Base-by-base conservation (phyloP, 352 stramenopile species). In the Globisporangium alternatum region DNA sequence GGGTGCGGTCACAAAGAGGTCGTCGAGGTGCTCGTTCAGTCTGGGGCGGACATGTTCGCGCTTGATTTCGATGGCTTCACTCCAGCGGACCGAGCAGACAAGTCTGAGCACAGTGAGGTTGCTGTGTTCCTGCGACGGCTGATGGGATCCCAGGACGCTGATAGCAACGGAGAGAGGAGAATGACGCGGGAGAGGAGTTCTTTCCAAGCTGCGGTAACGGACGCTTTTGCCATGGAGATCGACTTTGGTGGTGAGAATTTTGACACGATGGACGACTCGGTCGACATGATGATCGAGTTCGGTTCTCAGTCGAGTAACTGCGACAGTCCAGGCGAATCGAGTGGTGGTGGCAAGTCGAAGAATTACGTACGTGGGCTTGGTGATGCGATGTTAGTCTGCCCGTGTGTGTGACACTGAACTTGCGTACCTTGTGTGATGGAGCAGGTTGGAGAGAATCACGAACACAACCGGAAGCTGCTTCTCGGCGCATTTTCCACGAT, bases 401-500 rank as follows among this genome's bases (percentile, higher is more conserved):
- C 6, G 67, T 57, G 3, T 35, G 15, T 65, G 13, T 52, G 39
- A 44, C n/a, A 22, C 9, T 35, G 21, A 28, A 39, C 30, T 21
- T 60, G 21, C 12, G 7, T n/a, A 28, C 25, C 30, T 21, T 53
- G 25, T 41, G 13, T 57, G 19, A 19, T 28, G 64, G 31, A 43
- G 19, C 39, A 93, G 80, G 69, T 76, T 5, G 83, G 78, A 65
- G 79, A 89, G 31, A 93, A 89, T 60, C 77, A 93, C 52, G 76
- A 92, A 41, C 80, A 93, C 68, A 95, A 95, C 62, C 80, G 87
- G 10, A 93, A 95, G 60, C 68, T 95, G 19, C 53, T 95, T 3
- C 74, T 95, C 37, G 85, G 85, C 2, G 87, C 87, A 3, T 95
- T 95, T 65, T 95, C 87, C 9, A 93, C 83, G 0, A 94, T 95